A percentile compares a stretch with the other conserved stretches of the same genome.
Evolutionary conservation across 352 stramenopile species (phyloP).

Genomic region (Plasmopara muralis): DNA sequence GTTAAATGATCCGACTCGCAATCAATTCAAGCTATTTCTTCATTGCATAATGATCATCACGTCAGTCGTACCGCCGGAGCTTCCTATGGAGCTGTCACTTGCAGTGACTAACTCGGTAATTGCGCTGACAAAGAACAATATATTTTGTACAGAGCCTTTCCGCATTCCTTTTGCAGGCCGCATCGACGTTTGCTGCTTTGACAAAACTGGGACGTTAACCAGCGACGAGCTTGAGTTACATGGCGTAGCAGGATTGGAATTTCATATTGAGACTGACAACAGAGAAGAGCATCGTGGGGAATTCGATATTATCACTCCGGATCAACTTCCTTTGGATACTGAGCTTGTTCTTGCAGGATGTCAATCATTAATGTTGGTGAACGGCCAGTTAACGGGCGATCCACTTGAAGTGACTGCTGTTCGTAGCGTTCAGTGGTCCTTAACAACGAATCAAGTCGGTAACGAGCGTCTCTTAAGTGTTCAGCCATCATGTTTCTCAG

Average conservation of each 20-base stretch:
- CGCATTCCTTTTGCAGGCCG: slow-evolving; percentile 95
- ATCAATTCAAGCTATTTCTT: slow-evolving; percentile 94
- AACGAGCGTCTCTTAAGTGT: slow-evolving; percentile 15
- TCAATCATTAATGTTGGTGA: slow-evolving; percentile 96
- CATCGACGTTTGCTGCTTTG: slow-evolving; percentile 96
- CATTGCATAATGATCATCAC: slow-evolving; percentile 99
- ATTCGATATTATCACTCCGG: slow-evolving; percentile 72
- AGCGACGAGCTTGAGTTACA: slow-evolving; percentile 93
- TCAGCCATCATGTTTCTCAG: slow-evolving; percentile 26
- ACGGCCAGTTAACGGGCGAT: slow-evolving; percentile 94
- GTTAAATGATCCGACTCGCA: slow-evolving; percentile 85
- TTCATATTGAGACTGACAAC: slow-evolving; percentile 27
- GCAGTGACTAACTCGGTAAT: slow-evolving; percentile 96
- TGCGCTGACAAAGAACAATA: slow-evolving; percentile 89
- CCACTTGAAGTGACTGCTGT: slow-evolving; percentile 97
- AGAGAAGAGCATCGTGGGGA: slow-evolving; percentile 43
- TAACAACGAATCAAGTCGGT: slow-evolving; percentile 44
- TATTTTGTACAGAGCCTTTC: slow-evolving; percentile 98
- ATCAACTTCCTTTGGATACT: slow-evolving; percentile 88
- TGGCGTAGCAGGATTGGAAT: slow-evolving; percentile 87
- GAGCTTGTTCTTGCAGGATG: slow-evolving; percentile 88
- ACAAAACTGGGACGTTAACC: slow-evolving; percentile 99
- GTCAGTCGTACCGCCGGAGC: slow-evolving; percentile 95
- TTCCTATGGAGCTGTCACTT: slow-evolving; percentile 97
- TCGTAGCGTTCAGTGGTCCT: slow-evolving; percentile 62